Evolutionary conservation across 2,329 filamentous ascomycete species (phyloP).

Genomic region (Cordyceps fumosorosea): DNA sequence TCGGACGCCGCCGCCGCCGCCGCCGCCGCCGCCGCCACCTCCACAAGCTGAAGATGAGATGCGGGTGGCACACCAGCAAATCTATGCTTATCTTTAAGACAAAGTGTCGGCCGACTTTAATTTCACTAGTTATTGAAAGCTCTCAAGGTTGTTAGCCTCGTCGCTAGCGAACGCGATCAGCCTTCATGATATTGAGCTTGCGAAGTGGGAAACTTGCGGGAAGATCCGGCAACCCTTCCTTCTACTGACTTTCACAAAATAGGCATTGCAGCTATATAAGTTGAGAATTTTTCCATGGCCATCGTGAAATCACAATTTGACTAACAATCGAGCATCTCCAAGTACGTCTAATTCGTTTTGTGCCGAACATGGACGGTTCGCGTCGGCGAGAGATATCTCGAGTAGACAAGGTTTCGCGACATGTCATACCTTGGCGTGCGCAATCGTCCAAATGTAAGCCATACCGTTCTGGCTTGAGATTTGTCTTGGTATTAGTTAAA

Average conservation of each 20-base stretch:
- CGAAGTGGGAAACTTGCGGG: neutral
- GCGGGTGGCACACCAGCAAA: too few species aligned
- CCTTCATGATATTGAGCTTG: neutral
- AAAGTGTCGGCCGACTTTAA: neutral
- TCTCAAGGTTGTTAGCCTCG: neutral
- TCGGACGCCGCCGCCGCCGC: too few species aligned
- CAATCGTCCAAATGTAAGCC: too few species aligned
- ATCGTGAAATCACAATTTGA: neutral
- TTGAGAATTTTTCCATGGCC: too few species aligned
- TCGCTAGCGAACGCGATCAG: neutral
- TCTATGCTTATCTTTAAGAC: neutral
- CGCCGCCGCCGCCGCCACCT: too few species aligned
- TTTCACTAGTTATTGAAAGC: too few species aligned
- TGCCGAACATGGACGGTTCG: too few species aligned
- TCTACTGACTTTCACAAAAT: neutral
- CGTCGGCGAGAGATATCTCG: neutral
- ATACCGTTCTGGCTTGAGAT: too few species aligned
- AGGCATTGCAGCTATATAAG: neutral
- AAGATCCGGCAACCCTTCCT: neutral
- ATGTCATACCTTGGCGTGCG: neutral
- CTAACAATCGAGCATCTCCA: neutral
- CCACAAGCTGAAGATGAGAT: too few species aligned
- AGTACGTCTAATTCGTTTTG: too few species aligned
- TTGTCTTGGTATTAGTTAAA: too few species aligned
- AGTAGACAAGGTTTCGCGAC: neutral